These are phyloP conservation scores for Nitzschia sp. DNA, from an alignment of 108 stramenopile species.

Conservation along the genomic window DNA sequence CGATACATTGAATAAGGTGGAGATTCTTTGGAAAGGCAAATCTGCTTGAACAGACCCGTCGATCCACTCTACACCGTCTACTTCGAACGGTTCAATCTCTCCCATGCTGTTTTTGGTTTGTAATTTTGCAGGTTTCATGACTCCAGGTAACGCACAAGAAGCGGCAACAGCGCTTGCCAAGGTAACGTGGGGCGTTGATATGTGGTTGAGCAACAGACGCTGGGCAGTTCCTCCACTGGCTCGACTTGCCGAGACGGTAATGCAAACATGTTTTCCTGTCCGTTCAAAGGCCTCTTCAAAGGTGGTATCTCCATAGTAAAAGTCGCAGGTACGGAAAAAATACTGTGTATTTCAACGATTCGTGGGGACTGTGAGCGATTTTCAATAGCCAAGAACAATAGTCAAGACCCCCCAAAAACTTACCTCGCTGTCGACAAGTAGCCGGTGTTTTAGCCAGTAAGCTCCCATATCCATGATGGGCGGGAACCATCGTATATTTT, in stretches of 20 bases:
- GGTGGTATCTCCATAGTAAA: conserved; percentile 83
- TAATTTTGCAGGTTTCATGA: conserved; percentile 88
- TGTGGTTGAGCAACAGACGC: conserved; percentile 90
- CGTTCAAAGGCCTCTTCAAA: conserved; percentile 92
- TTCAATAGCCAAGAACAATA: neutral
- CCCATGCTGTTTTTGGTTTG: conserved; percentile 82
- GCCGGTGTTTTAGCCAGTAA: conserved; percentile 74
- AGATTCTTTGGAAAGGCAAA: conserved; percentile 90
- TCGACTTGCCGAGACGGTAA: conserved; percentile 88
- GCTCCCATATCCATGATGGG: conserved; percentile 69
- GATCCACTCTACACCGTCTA: conserved; percentile 95
- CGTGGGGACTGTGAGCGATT: neutral
- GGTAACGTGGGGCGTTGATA: conserved; percentile 92
- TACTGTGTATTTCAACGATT: too few species aligned
- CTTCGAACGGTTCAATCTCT: conserved; percentile 85
- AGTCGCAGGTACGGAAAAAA: conserved; percentile 76
- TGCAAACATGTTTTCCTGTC: conserved; percentile 92
- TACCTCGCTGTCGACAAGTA: conserved; percentile 78
- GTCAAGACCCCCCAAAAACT: neutral
- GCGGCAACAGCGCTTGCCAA: conserved; percentile 88
- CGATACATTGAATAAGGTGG: conserved; percentile 88
- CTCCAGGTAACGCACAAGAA: conserved; percentile 89
- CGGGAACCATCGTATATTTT: conserved; percentile 91
- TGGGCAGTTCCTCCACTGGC: conserved; percentile 74
- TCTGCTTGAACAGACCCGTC: conserved; percentile 94